Percentiles rank a stretch among this genome's conserved stretches.
Conservation (phyloP, 768 basidiomycete species). For the Macrocybe gigantea region DNA sequence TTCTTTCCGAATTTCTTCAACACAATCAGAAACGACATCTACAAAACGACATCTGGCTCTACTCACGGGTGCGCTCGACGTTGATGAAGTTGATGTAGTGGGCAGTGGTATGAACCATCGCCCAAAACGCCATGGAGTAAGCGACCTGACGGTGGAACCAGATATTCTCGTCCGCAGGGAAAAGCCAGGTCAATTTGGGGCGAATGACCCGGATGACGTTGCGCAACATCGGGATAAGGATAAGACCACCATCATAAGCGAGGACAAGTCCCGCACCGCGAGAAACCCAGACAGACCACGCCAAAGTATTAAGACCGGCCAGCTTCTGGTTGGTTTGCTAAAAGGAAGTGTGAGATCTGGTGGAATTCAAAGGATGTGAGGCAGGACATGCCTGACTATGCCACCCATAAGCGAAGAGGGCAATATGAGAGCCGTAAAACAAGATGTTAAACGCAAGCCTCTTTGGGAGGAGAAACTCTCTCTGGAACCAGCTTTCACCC, state of each 20-base stretch:
- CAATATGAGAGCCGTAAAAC: constrained; percentile 76
- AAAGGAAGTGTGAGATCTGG: neutral
- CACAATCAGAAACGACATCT: neutral
- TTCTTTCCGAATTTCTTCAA: constrained; percentile 72
- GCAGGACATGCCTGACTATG: constrained; percentile 56
- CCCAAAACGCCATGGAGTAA: constrained; percentile 91
- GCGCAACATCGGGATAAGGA: constrained; percentile 85
- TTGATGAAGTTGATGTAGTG: constrained; percentile 95
- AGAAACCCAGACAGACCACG: constrained; percentile 84
- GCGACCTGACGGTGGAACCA: constrained; percentile 96
- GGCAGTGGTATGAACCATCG: constrained; percentile 88
- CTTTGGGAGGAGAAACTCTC: constrained; percentile 58
- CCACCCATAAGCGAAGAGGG: constrained; percentile 85
- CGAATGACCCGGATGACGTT: constrained; percentile 83
- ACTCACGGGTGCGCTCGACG: constrained; percentile 80
- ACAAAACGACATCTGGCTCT: neutral
- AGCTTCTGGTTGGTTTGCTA: constrained; percentile 60
- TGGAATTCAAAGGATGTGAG: neutral
- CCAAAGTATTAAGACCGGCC: constrained; percentile 71
- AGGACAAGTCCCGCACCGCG: constrained; percentile 90
- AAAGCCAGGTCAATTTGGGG: constrained; percentile 72
- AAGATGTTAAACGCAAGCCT: constrained; percentile 69
- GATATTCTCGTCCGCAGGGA: constrained; percentile 92
- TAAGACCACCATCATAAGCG: constrained; percentile 80
- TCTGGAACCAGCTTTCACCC: constrained; percentile 67